phyloP scores from a whole-genome alignment of 208 protist species.

The Leptomonas seymouri region DNA sequence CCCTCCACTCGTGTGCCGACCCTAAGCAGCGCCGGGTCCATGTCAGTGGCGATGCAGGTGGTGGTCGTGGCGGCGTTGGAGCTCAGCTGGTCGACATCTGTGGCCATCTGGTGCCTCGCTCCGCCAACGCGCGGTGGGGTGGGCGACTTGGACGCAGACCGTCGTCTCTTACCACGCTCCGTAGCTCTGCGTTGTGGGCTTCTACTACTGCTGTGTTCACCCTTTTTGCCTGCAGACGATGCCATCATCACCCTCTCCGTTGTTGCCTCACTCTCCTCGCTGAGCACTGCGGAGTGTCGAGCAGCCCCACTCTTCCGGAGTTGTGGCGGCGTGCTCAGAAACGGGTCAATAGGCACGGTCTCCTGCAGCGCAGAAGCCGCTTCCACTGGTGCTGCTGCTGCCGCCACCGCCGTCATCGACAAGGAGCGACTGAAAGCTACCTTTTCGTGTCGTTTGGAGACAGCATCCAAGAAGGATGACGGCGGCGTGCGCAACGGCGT shows the following conservation, averaged over 20 bases:
- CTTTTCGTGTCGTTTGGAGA: background rate
- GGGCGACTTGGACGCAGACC: background rate
- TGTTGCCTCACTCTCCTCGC: constrained; percentile 1
- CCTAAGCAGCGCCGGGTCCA: constrained; percentile 12
- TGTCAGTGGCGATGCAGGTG: background rate
- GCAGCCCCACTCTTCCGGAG: background rate
- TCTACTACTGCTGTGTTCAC: background rate
- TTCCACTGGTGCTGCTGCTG: background rate
- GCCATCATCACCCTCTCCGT: background rate
- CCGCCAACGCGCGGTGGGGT: background rate
- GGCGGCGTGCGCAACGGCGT: constrained; percentile 16
- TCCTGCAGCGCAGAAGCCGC: constrained; percentile 8
- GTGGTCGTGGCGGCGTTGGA: background rate
- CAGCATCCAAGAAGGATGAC: background rate
- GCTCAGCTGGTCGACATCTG: background rate
- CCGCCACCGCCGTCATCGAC: background rate
- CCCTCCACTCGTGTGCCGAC: constrained; percentile 60
- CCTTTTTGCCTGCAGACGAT: background rate
- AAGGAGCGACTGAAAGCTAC: background rate
- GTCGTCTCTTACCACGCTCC: background rate
- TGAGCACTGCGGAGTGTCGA: background rate
- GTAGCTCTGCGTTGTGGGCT: too few relatives aligned
- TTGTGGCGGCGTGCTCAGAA: constrained; percentile 30
- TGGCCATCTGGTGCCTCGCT: background rate
- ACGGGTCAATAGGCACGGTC: constrained; percentile 30